Percentiles rank a stretch among this genome's conserved stretches.
Evolutionary conservation across 495 filamentous ascomycete species (phyloP).

Genomic region (Aspergillus haitiensis): DNA sequence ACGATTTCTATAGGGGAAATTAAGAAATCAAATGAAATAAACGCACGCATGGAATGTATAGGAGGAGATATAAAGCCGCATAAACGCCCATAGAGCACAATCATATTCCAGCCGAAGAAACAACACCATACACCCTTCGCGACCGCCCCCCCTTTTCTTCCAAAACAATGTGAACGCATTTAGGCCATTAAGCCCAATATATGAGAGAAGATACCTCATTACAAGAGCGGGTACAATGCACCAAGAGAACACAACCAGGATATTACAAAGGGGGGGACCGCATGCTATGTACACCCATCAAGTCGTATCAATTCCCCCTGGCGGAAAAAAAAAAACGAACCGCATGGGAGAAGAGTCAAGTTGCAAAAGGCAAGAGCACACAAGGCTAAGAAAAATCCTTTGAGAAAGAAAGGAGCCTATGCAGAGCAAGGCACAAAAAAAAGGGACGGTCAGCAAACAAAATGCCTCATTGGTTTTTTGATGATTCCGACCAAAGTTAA

Average conservation of each 20-base stretch:
- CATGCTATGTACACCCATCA: constrained; percentile 34
- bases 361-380: constrained; percentile 3
- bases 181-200: constrained; percentile 17
- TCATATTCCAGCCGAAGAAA: constrained; percentile 20
- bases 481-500: background rate
- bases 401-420: constrained; percentile 17
- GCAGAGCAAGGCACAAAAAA: constrained; percentile 3
- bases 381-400: constrained; percentile 1
- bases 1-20: constrained; percentile 11
- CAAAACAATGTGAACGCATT: constrained; percentile 23
- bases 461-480: background rate
- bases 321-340: background rate
- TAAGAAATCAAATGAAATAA: constrained; percentile 11
- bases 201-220: constrained; percentile 12
- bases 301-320: constrained; percentile 24
- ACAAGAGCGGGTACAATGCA: constrained; percentile 15
- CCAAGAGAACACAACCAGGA: constrained; percentile 20
- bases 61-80: constrained; percentile 5
- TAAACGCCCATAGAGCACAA: constrained; percentile 15
- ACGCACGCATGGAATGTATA: constrained; percentile 10
- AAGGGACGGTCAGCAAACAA: background rate
- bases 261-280: constrained; percentile 12
- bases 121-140: constrained; percentile 33
- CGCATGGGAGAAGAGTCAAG: constrained; percentile 6
- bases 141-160: constrained; percentile 21